Base-by-base conservation (phyloP, 2,329 filamentous ascomycete species). In the Furcasterigmium furcatum region DNA sequence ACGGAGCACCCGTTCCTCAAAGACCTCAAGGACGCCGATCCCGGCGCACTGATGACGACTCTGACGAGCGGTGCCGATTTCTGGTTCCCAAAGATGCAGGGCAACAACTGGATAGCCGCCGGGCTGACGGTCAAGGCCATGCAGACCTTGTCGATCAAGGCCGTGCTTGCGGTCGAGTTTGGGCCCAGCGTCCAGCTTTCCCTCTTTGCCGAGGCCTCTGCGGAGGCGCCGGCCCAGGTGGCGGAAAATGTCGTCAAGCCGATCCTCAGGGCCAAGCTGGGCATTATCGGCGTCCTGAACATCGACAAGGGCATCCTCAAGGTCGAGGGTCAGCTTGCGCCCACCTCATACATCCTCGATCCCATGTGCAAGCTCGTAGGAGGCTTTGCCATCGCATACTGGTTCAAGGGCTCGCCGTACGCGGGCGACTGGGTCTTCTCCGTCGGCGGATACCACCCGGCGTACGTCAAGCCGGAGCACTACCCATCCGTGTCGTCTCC, bases 351-450 rank as follows among this genome's bases (percentile, higher is more conserved):
- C 44, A 48, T 72, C 5, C 46, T 67, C 3, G 48, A 56, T 24
- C 59, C 58, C 1, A 39, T 46, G n/a, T 70, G 66, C 45, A 65
- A 66, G 53, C 53, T 71, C 0, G 58, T 49, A 0, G 69, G 68
- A 4, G 66, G 65, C 0, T 61, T 68, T 43, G 64, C 63, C 0
- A 35, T 70, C 1, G 44, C 35, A 19, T 44, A 39, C 2, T 55
- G 52, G 47, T 55, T 55, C 20, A 30, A 21, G 0, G 32, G 36
- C 6, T 36, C 27, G 3, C 13, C 29, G 2, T 18, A 38, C 14
- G 29, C 43, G 10, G 65, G 66, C 0, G 60, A 68, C 46, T 71
- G 54, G 52, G 66, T 71, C 4, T 64, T 70, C 39, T 61, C 62
- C 2, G 46, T 69, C 8, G 67, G 68, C 1, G 68, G 68, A 1